Conservation (phyloP, 805 yeast genomes). For the Pichia cephalocereana region DNA sequence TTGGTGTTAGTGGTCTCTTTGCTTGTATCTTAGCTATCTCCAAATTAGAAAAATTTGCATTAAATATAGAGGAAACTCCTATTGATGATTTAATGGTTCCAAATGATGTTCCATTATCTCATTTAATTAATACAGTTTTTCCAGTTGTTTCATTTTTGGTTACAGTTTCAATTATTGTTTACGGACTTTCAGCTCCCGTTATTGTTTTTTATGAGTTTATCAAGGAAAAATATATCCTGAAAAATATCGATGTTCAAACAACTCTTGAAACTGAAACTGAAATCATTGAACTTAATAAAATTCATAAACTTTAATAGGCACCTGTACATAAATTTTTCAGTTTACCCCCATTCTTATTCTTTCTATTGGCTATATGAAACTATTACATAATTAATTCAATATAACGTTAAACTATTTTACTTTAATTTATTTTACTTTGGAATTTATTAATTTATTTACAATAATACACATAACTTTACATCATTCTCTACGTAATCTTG, state of each 20-base stretch:
- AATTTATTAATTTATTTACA: no score
- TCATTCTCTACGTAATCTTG: constrained; percentile 32
- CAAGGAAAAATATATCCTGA: neutral
- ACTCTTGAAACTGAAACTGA: no score
- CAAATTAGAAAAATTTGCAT: constrained; percentile 23
- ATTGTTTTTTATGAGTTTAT: constrained; percentile 45
- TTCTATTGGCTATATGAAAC: no score
- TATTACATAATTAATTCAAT: no score
- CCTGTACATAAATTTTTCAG: no score
- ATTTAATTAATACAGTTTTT: constrained; percentile 30
- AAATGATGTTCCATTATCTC: constrained; percentile 14
- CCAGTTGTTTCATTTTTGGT: constrained; percentile 43
- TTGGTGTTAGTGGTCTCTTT: constrained; percentile 37
- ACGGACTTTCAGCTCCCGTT: constrained; percentile 49
- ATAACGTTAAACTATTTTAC: no score
- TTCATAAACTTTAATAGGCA: no score
- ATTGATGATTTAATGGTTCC: constrained; percentile 17
- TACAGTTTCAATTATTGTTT: constrained; percentile 42
- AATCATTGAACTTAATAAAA: no score
- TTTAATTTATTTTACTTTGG: no score
- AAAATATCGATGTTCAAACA: no score
- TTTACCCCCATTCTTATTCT: no score
- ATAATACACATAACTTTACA: neutral
- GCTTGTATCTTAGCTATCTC: constrained; percentile 24
- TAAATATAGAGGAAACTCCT: constrained; percentile 25